Evolutionary conservation across 2,329 filamentous ascomycete species (phyloP), one percentile per base, ranked within the genome.

Genomic region (Aspergillus calidoustus): DNA sequence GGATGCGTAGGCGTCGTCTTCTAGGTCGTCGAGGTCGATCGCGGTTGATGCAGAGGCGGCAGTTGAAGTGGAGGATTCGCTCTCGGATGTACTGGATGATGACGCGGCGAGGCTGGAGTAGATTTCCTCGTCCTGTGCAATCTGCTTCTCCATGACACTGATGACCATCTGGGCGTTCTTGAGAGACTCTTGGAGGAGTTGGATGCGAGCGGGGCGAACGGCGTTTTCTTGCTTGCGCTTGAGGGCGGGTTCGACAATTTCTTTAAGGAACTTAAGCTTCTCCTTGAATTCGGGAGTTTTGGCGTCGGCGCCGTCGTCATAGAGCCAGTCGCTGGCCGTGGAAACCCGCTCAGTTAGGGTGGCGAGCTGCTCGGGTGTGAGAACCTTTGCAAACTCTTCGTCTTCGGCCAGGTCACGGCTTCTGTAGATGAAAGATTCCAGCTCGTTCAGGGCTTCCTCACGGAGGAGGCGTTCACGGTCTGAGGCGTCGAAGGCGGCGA

Each of bases 341-440:
- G 86, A 84, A 44, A 92, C 84, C 71, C 89, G 88, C 63, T 87
- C 81, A 69, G 90, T 85, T 13, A 98, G 83, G n/a, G 80, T 78
- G 7, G 83, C 76, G 51, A 92, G 86, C 72, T 93, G 86, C 22
- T 86, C 83, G 3, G 87, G 81, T 9, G 90, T 94, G 34, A 93
- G 91, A 3, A 85, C 87, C 13, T 84, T 83, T 56, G 90, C 81
- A 74, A 97, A 98, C 1, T 84, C 83, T 52, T 91, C 88, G 63
- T 90, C 89, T 47, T 92, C 89, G 2, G 97, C 83, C 49, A 96
- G 84, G 75, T 97, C 93, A 28, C 93, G 89, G 30, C 91, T 86
- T 71, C 88, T 90, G 83, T 99, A 99, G 15, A 94, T 97, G 77
- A 91, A 98, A 13, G 86, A 89, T 78, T 99, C 95, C n/a, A 99